Evolutionary conservation across 768 basidiomycete species (phyloP), one percentile per base, ranked within the genome.

Genomic region (Gloeostereum incarnatum): DNA sequence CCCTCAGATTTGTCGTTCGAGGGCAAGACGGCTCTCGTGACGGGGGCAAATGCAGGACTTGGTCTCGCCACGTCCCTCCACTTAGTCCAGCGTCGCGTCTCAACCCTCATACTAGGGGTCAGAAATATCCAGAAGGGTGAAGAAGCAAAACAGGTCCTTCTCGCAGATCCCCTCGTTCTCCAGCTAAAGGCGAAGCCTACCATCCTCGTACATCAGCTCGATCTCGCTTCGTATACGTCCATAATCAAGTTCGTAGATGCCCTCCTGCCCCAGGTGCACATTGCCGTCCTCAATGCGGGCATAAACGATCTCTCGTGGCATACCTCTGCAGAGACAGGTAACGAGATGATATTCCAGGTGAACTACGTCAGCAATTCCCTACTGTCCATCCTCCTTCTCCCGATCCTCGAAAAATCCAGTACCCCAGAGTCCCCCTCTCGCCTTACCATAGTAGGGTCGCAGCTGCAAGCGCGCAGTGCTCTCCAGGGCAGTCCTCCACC

Each of bases 21-120:
- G 1, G 58, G 58, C 9, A 65, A 58, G 43, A 57, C 55, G 6
- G 56, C 49, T 29, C 50, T 64, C 23, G 53, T 65, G 30, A 50
- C 50, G 0, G 50, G 48, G 8, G 46, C 46, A 5, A 52, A 43
- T 18, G 25, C 35, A 6, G 50, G 50, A 9, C 32, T 51, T 4
- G 50, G 50, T 6, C 37, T 34, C 10, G 45, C 45, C 6, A 35
- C 45, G 2, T 35, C 41, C 13, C 27, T 47, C 2, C 50, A 51
- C 21, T 39, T 49, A 25, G 39, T 42, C 11, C 47, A 47, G 16
- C 47, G 29, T 33, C 34, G 43, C 22, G 27, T 47, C 3, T 31
- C 48, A 9, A 46, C 43, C 16, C 45, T 51, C 19, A 44, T 51
- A 26, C 35, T 51, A 27, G 41, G 43, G 3, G 50, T 51, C 5